phyloP scores from a whole-genome alignment of 2,329 filamentous ascomycete genomes.

The Penicillium sp. region DNA sequence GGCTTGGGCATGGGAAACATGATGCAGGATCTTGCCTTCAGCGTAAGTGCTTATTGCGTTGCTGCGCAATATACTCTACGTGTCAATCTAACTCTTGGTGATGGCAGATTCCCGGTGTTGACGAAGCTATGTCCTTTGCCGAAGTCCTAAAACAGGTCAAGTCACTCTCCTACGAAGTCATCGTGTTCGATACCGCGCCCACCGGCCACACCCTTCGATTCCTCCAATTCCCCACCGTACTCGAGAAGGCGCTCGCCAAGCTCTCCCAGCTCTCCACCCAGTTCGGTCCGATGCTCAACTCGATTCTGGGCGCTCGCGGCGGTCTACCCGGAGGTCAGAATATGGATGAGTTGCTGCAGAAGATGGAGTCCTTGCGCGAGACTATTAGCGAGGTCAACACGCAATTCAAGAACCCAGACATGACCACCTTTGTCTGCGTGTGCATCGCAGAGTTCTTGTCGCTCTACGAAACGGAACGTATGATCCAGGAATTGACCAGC shows the following conservation, averaged over 20 bases:
- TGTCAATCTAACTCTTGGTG: slow-evolving; percentile 8
- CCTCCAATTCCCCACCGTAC: slow-evolving; percentile 94
- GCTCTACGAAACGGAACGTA: slow-evolving; percentile 97
- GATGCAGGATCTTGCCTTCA: slow-evolving; percentile 98
- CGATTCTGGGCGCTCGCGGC: slow-evolving; percentile 75
- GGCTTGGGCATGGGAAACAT: slow-evolving; percentile 79
- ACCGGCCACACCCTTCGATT: slow-evolving; percentile 98
- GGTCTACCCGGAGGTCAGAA: slow-evolving; percentile 88
- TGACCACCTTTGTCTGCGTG: slow-evolving; percentile 97
- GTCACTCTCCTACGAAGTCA: slow-evolving; percentile 96
- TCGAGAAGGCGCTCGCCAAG: slow-evolving; percentile 98
- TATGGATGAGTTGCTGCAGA: slow-evolving; percentile 86
- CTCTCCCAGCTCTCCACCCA: slow-evolving; percentile 89
- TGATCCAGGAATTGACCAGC: slow-evolving; percentile 95
- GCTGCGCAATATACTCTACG: background rate
- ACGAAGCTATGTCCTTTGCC: slow-evolving; percentile 99
- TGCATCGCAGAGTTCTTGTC: slow-evolving; percentile 97
- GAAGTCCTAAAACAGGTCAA: slow-evolving; percentile 99
- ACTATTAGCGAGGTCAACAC: slow-evolving; percentile 95
- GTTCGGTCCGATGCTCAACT: slow-evolving; percentile 94
- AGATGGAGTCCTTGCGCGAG: slow-evolving; percentile 88
- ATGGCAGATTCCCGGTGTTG: slow-evolving; percentile 86
- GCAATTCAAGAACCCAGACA: slow-evolving; percentile 94
- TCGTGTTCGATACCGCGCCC: slow-evolving; percentile 97
- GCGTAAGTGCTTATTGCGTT: slow-evolving; percentile 53